Base-by-base conservation (phyloP, 1,284 basidiomycete genomes). In the Meripilus lineatus region DNA sequence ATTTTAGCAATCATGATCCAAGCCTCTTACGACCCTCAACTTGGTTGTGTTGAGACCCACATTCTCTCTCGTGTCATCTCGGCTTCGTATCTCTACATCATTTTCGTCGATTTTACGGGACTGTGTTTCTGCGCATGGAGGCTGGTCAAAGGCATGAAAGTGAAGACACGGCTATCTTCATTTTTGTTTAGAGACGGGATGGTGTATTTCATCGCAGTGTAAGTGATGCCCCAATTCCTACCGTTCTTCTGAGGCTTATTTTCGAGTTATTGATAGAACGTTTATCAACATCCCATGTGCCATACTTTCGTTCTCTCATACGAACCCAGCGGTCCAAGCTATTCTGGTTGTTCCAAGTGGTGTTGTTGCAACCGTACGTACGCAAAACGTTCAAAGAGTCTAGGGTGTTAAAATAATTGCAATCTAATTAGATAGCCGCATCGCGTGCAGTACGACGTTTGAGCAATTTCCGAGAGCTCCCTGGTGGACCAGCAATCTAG, bases 301-400 rank as follows among this genome's bases (percentile, higher is more conserved):
- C 81, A 79, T 76, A 35, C 85, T 87, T 60, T 85, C 86, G 82
- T 58, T 84, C 21, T 58, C 84, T 18, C 70, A 86, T 59, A 62
- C 87, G 35, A 87, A 87, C 55, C 69, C 84, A 1, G 77, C 85
- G 44, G 83, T 86, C 81, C 81, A 79, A n/a, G 79, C 86, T 58
- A 82, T 86, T 46, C 79, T 75, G 23, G 85, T 85, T 54, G 83
- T 86, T 25, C 83, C 83, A 2, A 81, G 84, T 36, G 81, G 81
- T 8, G 74, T 84, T 44, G 74, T 75, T 4, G 79, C 79, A 10
- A 81, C 80, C 8, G 81, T 83, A 51, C 53, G 75, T 49, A 11
- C 40, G 28, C 22, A 30, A 18, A 10, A 5, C 22, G 10, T 23
- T n/a, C n/a, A 18, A 42, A 24, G 33, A 14, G 11, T 33, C 10